Percentiles rank a stretch among this genome's conserved stretches.
Evolutionary conservation across 192 early-diverging fungal species (phyloP).

Genomic region (Podila horticola): DNA sequence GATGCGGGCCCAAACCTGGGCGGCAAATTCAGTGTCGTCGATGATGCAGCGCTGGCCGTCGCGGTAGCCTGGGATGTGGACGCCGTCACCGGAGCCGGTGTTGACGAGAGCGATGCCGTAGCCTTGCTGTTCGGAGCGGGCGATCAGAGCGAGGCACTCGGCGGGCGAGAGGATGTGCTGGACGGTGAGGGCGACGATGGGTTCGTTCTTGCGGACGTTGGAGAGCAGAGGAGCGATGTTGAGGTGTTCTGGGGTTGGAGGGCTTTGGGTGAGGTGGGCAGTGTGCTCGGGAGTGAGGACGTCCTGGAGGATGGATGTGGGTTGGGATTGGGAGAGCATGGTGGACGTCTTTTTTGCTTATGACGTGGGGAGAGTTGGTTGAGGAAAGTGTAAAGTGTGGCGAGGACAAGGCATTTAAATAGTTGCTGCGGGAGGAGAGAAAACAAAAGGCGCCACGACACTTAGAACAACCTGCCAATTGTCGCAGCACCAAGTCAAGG

Average conservation of each 20-base stretch:
- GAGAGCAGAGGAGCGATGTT: slow-evolving; percentile 22
- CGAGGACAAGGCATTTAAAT: not conserved
- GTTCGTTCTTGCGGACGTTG: not conserved
- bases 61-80: slow-evolving; percentile 32
- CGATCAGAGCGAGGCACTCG: slow-evolving; percentile 52
- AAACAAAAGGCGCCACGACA: no score
- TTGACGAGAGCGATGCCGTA: slow-evolving; percentile 54
- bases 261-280: not conserved
- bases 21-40: slow-evolving; percentile 31
- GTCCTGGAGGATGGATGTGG: not conserved
- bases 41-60: slow-evolving; percentile 43
- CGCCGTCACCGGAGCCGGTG: slow-evolving; percentile 13
- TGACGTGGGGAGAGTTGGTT: not conserved
- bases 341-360: not conserved
- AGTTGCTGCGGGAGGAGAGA: no score
- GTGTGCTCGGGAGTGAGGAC: slow-evolving; percentile 9
- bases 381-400: not conserved
- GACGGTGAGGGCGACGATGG: slow-evolving; percentile 36
- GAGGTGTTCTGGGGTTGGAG: slow-evolving; percentile 14
- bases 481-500: no score
- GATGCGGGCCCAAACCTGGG: slow-evolving; percentile 35
- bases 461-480: no score
- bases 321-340: not conserved
- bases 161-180: slow-evolving; percentile 40
- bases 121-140: slow-evolving; percentile 25